A percentile compares a stretch with the other conserved stretches of the same genome.
phyloP scores from a whole-genome alignment of 169 alveolate species.

The Cryptosporidium sp. region DNA sequence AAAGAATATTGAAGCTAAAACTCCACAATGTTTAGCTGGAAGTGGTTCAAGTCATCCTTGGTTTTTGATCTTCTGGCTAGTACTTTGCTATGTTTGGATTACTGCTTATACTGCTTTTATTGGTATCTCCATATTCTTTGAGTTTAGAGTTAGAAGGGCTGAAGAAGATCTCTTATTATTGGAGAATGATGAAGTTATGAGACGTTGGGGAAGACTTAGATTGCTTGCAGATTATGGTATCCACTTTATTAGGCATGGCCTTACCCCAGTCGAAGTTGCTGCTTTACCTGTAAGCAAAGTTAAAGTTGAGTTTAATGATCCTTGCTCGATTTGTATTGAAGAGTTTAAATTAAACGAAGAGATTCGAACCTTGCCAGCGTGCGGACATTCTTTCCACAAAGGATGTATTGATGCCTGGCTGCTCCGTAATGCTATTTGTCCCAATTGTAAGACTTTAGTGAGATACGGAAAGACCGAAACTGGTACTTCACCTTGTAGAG shows the following conservation, averaged over 20 bases:
- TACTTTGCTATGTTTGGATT: constrained; percentile 83
- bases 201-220: constrained; percentile 80
- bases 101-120: constrained; percentile 81
- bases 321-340: constrained; percentile 80
- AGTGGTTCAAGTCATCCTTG: constrained; percentile 84
- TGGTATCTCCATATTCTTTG: constrained; percentile 77
- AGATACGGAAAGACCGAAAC: constrained; percentile 71
- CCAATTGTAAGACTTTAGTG: constrained; percentile 81
- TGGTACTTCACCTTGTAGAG: constrained; percentile 69
- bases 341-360: constrained; percentile 78
- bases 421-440: constrained; percentile 85
- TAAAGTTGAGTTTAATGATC: constrained; percentile 7
- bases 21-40: constrained; percentile 80
- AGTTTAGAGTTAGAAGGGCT: constrained; percentile 79
- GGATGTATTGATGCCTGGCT: constrained; percentile 85
- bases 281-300: constrained; percentile 46
- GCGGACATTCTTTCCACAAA: constrained; percentile 84
- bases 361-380: constrained; percentile 80
- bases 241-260: constrained; percentile 81
- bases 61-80: constrained; percentile 83
- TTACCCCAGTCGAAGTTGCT: constrained; percentile 75
- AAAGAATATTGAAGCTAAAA: constrained; percentile 76
- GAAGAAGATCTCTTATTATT: constrained; percentile 79
- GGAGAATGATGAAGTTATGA: constrained; percentile 78
- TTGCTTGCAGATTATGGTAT: constrained; percentile 83